Conservation (phyloP, 768 basidiomycete species). For the Naganishia kalamii region DNA sequence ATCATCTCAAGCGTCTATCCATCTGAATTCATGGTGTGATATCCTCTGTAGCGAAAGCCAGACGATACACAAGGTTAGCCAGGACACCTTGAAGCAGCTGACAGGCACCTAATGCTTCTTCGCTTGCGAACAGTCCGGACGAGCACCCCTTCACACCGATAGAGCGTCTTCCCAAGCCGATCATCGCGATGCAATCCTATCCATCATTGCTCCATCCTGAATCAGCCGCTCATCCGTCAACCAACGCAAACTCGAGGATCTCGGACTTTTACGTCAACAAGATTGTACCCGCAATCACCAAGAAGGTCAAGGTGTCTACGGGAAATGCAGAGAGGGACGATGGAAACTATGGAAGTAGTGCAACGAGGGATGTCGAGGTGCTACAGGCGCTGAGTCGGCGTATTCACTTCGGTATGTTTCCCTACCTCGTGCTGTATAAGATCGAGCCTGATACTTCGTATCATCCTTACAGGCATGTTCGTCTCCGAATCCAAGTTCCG, state of each 20-base stretch:
- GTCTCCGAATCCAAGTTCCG: slow-evolving; percentile 96
- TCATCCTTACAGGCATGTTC: slow-evolving; percentile 70
- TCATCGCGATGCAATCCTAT: slow-evolving; percentile 66
- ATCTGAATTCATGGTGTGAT: background rate
- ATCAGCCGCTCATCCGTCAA: slow-evolving; percentile 49
- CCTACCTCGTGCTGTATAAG: background rate
- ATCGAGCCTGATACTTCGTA: background rate
- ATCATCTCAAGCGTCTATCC: background rate
- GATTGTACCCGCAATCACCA: slow-evolving; percentile 85
- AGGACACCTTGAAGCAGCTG: background rate
- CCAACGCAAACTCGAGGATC: slow-evolving; percentile 79
- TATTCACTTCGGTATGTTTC: slow-evolving; percentile 82
- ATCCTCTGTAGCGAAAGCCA: slow-evolving; percentile 69
- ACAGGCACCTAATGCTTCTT: background rate
- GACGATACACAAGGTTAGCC: slow-evolving; percentile 81
- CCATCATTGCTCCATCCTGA: slow-evolving; percentile 66
- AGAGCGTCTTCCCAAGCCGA: slow-evolving; percentile 66
- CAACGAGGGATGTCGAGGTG: slow-evolving; percentile 88
- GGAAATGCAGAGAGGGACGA: slow-evolving; percentile 74
- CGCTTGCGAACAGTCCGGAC: slow-evolving; percentile 66
- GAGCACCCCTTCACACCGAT: slow-evolving; percentile 85
- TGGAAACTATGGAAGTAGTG: slow-evolving; percentile 94
- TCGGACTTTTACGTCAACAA: slow-evolving; percentile 76
- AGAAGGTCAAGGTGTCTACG: slow-evolving; percentile 56
- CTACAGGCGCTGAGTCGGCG: slow-evolving; percentile 97